Base-by-base conservation (phyloP, 2,329 filamentous ascomycete genomes). In the Uncinocarpus reesii region DNA sequence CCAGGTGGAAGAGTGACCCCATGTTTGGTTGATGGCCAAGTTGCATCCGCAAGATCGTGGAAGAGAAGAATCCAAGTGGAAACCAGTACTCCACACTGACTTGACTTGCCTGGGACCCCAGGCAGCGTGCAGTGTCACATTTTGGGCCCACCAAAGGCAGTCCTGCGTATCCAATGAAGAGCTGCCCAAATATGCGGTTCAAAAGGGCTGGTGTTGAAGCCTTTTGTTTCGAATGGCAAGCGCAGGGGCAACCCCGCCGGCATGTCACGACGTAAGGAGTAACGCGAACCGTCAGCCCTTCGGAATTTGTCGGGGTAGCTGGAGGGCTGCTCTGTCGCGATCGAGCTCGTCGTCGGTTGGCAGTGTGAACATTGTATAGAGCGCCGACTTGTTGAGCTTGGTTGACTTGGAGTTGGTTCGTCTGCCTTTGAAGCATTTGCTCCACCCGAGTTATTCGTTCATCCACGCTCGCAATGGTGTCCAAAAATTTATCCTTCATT, bases 71-170 rank as follows among this genome's bases (percentile, higher is more conserved):
- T 11, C 56, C 52, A 15, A 57, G 46, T 1, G 62, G 62, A 48
- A 65, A 62, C 62, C 62, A 64, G 37, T 63, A 63, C 48, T 65
- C 62, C 8, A 61, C 23, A 42, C 47, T 60, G 13, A 63, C 43
- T 4, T 57, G 51, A 24, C 52, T 52, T 7, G 50, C 49, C 18
- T 53, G 57, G 24, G 52, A 52, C 28, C 56, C 56, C 36, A 49
- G 48, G 36, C 62, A 63, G 4, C 38, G 42, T 11, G 50, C 21
- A 18, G 32, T 36, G 45, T 58, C 53, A 40, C 61, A 63, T 36
- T 55, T 58, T 16, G 52, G 42, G 45, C 43, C 59, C 7, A 62
- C 10, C 18, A 56, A 42, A 6, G 62, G 60, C 10, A 64, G 36
- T 7, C 61, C 62, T 5, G 60, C 42, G 48, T 61, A 60, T 5